Conservation (phyloP, 2,329 filamentous ascomycete genomes). For the Clonostachys rhizophaga region DNA sequence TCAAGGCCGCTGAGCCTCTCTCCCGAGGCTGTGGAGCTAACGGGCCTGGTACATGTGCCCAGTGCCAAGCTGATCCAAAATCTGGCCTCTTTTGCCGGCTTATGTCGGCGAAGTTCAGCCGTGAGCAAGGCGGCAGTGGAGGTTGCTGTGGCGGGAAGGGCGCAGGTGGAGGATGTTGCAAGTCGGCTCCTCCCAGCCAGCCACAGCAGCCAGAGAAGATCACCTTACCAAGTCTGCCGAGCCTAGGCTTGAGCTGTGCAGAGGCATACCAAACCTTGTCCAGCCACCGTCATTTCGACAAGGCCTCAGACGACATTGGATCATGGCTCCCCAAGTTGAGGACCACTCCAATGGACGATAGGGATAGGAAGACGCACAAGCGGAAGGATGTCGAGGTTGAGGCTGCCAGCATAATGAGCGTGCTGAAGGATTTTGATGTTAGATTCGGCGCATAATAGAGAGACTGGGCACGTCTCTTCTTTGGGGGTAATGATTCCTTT, state of each 20-base stretch:
- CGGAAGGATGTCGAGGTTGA: constrained; percentile 66
- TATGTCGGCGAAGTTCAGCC: constrained; percentile 61
- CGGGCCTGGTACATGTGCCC: constrained; percentile 73
- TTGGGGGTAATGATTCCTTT: neutral
- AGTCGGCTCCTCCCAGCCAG: constrained; percentile 15
- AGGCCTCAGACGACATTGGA: constrained; percentile 68
- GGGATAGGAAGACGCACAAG: constrained; percentile 12
- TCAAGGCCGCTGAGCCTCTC: constrained; percentile 16
- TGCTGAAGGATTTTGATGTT: constrained; percentile 76
- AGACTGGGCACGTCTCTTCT: constrained; percentile 1
- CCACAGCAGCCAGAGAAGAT: constrained; percentile 20
- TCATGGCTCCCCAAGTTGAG: constrained; percentile 72
- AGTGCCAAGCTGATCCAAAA: constrained; percentile 73
- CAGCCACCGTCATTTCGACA: constrained; percentile 71
- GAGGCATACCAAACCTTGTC: constrained; percentile 76
- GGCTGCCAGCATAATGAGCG: constrained; percentile 79
- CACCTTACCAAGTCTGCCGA: constrained; percentile 27
- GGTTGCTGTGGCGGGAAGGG: constrained; percentile 62
- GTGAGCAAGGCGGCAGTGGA: constrained; percentile 24
- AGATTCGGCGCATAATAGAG: constrained; percentile 53
- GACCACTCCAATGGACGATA: constrained; percentile 40
- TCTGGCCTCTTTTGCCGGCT: constrained; percentile 81
- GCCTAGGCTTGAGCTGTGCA: constrained; percentile 64
- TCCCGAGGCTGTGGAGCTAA: constrained; percentile 52
- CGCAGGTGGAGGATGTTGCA: constrained; percentile 61